Base-by-base conservation (phyloP, 257 asterid genomes). In the Solanum medicagineum region DNA sequence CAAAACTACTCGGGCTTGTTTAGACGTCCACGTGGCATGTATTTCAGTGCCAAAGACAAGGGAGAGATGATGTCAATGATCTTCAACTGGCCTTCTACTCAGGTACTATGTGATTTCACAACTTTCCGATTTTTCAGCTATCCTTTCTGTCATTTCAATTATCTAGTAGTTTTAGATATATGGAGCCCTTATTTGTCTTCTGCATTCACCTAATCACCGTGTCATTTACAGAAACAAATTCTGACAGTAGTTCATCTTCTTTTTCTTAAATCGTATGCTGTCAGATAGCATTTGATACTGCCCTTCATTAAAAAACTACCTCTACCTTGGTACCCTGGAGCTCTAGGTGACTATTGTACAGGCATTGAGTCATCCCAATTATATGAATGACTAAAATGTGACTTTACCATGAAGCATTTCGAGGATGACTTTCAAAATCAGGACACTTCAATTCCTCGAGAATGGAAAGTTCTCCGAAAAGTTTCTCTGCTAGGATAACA, bases 51-150 rank as follows among this genome's bases (percentile, higher is more conserved):
- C 89, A 97, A 92, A 90, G 99, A 97, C 86, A 97, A 93, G 92
- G 99, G 99, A 86, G 99, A 97, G 91, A 97, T 97, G 99, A 95
- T 95, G 99, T 97, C 99, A 84, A 95, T 97, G 99, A 95, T 97
- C 89, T 95, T 94, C 85, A 97, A 97, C 87, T 97, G 99, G 99
- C 99, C 99, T 85, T 88, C 93, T 80, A 87, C 86, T 70, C 91
- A 96, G 97, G 99, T 96, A 88, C 85, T 57, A 15, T 63, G 79
- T 87, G 84, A 86, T 86, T 80, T 73, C 65, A 53, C 29, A 53
- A 79, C 83, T 77, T 51, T 53, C 65, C 49, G 62, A 26, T 75
- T 29, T 77, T 49, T 77, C 65, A 51, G 65, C 65, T 77, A 36
- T 8, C 63, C 24, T 17, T 77, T 77, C 83, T 53, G 16, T 53